phyloP scores from a whole-genome alignment of 225 moss, liverwort and hornwort species.

The Anthoceros angustus region DNA sequence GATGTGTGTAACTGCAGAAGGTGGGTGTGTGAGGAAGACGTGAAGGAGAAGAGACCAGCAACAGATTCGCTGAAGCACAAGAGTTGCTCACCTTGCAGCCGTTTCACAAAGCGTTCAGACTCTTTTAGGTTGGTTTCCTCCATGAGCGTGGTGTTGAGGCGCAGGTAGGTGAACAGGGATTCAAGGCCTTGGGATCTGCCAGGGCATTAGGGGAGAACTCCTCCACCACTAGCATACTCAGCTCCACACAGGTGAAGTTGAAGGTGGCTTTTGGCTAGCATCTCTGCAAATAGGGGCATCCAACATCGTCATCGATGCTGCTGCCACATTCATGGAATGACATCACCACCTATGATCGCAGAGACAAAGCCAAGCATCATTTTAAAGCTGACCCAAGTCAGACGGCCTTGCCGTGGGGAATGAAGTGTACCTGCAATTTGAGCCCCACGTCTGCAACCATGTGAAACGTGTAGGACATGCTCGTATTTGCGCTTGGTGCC shows the following conservation, averaged over 20 bases:
- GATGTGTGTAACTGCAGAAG: neutral
- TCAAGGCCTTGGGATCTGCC: constrained; percentile 87
- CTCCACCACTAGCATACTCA: constrained; percentile 43
- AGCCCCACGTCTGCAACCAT: constrained; percentile 26
- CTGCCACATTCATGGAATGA: constrained; percentile 61
- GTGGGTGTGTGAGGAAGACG: neutral
- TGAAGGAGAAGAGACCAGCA: too few relatives aligned
- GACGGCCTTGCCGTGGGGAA: neutral
- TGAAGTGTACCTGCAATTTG: constrained; percentile 25
- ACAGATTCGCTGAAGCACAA: too few relatives aligned
- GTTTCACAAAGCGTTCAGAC: constrained; percentile 65
- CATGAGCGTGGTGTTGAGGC: constrained; percentile 66
- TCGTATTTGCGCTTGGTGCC: too few relatives aligned
- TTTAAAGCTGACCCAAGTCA: neutral
- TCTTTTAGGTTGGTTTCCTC: constrained; percentile 54
- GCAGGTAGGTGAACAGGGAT: constrained; percentile 75
- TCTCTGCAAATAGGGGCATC: constrained; percentile 54
- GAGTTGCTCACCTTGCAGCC: constrained; percentile 65
- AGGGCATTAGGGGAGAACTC: constrained; percentile 52
- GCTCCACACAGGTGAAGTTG: constrained; percentile 85
- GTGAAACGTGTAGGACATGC: too few relatives aligned
- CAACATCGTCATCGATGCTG: constrained; percentile 32
- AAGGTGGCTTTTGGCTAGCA: constrained; percentile 73
- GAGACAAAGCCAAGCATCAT: neutral
- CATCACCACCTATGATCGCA: constrained; percentile 52